Evolutionary conservation across 169 alveolate genomes (phyloP).

Genomic region (Neospora caninum): DNA sequence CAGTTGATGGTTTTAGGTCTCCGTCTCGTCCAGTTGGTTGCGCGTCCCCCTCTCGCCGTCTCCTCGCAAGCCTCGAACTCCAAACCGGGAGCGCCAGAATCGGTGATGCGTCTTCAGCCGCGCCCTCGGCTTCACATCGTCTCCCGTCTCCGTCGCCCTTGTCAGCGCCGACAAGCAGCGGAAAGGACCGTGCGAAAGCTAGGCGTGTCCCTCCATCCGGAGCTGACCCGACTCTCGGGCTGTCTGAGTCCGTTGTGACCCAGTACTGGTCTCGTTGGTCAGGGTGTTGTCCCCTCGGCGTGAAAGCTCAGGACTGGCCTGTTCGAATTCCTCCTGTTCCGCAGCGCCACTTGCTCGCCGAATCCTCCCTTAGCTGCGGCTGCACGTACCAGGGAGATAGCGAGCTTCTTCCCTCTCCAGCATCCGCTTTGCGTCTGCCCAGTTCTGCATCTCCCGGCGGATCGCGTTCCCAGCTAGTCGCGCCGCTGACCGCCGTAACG

Average conservation of each 20-base stretch:
- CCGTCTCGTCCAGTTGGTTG: too few species aligned
- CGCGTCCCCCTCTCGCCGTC: too few species aligned
- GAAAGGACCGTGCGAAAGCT: not conserved
- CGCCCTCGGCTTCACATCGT: not conserved
- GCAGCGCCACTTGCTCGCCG: not conserved
- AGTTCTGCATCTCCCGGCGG: too few species aligned
- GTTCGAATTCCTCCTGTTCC: conserved; percentile 15
- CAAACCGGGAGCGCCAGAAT: too few species aligned
- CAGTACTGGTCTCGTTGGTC: not conserved
- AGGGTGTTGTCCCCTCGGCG: conserved; percentile 7
- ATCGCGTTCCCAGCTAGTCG: too few species aligned
- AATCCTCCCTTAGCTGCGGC: not conserved
- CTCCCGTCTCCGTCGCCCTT: not conserved
- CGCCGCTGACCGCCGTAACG: too few species aligned
- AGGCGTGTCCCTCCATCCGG: not conserved
- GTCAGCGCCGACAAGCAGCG: not conserved
- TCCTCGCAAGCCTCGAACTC: too few species aligned
- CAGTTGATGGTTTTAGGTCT: too few species aligned
- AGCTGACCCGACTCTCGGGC: not conserved
- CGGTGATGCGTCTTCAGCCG: too few species aligned
- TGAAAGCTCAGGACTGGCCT: not conserved
- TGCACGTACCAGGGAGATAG: not conserved
- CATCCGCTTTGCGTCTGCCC: too few species aligned
- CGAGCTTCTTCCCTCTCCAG: too few species aligned
- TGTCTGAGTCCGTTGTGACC: not conserved